Evolutionary conservation across 2,329 filamentous ascomycete species (phyloP).

Genomic region (Plectosphaerella plurivora): DNA sequence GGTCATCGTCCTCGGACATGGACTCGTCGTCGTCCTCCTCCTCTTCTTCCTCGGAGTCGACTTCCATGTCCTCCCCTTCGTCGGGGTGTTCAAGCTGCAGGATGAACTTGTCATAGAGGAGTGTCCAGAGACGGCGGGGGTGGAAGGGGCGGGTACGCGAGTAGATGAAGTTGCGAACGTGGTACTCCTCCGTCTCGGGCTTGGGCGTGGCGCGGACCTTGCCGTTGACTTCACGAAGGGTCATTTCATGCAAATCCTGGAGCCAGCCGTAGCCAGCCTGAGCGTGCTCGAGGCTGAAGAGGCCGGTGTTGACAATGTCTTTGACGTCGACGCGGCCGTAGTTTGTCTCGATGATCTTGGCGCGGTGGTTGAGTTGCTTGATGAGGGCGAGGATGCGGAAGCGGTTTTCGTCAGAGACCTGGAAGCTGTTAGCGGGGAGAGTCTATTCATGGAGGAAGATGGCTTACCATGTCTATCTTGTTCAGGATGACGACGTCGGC

Average conservation of each 20-base stretch:
- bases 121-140: constrained; percentile 37
- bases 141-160: constrained; percentile 52
- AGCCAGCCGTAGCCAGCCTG: constrained; percentile 66
- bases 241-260: constrained; percentile 65
- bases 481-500: constrained; percentile 70
- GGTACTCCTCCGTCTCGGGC: constrained; percentile 70
- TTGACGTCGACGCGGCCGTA: constrained; percentile 56
- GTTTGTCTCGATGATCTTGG: constrained; percentile 57
- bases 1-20: constrained; percentile 15
- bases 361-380: constrained; percentile 60
- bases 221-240: constrained; percentile 47
- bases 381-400: constrained; percentile 48
- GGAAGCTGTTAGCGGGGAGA: background rate
- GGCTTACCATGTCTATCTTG: constrained; percentile 58
- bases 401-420: constrained; percentile 35
- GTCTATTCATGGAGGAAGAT: background rate
- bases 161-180: constrained; percentile 69
- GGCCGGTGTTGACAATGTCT: constrained; percentile 60
- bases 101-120: constrained; percentile 46
- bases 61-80: constrained; percentile 22
- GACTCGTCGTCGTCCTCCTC: constrained; percentile 18
- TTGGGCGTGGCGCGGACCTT: constrained; percentile 56
- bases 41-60: constrained; percentile 21
- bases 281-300: constrained; percentile 61
- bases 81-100: constrained; percentile 40